These are phyloP conservation scores for Aureobasidium vineae DNA, from an alignment of 2,329 filamentous ascomycete genomes.

Conservation along the genomic window DNA sequence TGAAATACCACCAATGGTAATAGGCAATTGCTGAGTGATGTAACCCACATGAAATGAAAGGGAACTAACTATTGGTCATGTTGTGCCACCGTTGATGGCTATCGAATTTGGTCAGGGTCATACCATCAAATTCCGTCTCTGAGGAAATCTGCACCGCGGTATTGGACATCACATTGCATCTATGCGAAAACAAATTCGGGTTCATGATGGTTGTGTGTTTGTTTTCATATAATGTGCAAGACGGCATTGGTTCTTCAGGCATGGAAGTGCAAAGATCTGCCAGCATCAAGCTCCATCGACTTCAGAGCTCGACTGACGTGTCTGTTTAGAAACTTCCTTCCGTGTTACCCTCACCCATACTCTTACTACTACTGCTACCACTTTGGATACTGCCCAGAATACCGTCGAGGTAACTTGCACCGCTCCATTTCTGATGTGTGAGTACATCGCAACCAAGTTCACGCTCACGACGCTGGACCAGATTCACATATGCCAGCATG, in stretches of 20 bases:
- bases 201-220: neutral
- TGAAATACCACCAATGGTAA: too few relatives aligned
- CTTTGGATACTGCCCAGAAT: slow-evolving; percentile 88
- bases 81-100: neutral
- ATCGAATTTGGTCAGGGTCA: neutral
- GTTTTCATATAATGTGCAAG: neutral
- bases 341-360: slow-evolving; percentile 94
- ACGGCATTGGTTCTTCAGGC: too few relatives aligned
- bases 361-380: slow-evolving; percentile 82
- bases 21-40: accelerated
- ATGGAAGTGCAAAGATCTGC: neutral
- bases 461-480: slow-evolving; percentile 87
- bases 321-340: slow-evolving; percentile 51
- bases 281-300: neutral
- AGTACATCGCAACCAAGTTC: slow-evolving; percentile 88
- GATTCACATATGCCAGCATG: slow-evolving; percentile 96
- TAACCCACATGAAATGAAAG: neutral
- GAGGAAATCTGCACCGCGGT: neutral
- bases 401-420: slow-evolving; percentile 76
- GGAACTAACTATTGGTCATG: too few relatives aligned
- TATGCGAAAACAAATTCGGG: neutral
- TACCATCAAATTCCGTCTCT: neutral
- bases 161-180: neutral
- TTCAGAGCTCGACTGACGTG: neutral
- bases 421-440: slow-evolving; percentile 88